Percentiles rank a stretch among this genome's conserved stretches.
Conservation (phyloP, 768 basidiomycete species). For the Phylloporus arenicola region DNA sequence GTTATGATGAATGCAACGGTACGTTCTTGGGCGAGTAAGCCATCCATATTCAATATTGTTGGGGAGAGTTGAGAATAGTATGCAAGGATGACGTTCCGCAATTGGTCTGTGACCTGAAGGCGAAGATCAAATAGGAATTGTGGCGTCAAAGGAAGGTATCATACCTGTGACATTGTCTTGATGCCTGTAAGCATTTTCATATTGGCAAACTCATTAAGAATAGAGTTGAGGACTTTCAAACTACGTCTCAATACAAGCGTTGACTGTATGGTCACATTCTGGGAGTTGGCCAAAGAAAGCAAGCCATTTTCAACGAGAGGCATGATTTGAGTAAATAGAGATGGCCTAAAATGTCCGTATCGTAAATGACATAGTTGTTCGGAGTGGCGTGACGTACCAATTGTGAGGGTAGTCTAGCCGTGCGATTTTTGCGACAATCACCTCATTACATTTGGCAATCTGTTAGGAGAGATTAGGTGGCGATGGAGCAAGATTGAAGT, state of each 20-base stretch:
- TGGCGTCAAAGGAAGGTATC: slow-evolving; percentile 9
- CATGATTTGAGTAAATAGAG: slow-evolving; percentile 39
- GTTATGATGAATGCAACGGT: slow-evolving; percentile 46
- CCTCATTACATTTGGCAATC: slow-evolving; percentile 76
- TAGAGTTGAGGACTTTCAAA: slow-evolving; percentile 55
- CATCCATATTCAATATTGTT: slow-evolving; percentile 29
- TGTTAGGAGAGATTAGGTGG: slow-evolving; percentile 6
- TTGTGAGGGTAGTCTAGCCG: slow-evolving; percentile 67
- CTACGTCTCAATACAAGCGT: slow-evolving; percentile 53
- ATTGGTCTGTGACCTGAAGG: slow-evolving; percentile 24
- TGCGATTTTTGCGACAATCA: slow-evolving; percentile 72
- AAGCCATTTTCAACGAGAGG: slow-evolving; percentile 49
- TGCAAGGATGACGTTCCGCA: slow-evolving; percentile 49
- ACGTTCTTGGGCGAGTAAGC: slow-evolving; percentile 34
- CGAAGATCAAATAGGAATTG: not conserved
- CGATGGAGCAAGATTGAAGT: slow-evolving; percentile 7
- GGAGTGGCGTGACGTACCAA: slow-evolving; percentile 46
- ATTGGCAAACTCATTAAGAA: slow-evolving; percentile 65
- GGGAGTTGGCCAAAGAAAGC: slow-evolving; percentile 42
- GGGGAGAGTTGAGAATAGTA: slow-evolving; percentile 55
- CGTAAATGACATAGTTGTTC: not conserved
- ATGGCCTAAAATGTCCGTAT: slow-evolving; percentile 14
- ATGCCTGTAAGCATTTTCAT: slow-evolving; percentile 68
- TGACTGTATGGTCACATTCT: slow-evolving; percentile 38
- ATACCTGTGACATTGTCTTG: slow-evolving; percentile 59